phyloP scores from a whole-genome alignment of 805 yeast genomes.

The Myxozyma melibiosi region DNA sequence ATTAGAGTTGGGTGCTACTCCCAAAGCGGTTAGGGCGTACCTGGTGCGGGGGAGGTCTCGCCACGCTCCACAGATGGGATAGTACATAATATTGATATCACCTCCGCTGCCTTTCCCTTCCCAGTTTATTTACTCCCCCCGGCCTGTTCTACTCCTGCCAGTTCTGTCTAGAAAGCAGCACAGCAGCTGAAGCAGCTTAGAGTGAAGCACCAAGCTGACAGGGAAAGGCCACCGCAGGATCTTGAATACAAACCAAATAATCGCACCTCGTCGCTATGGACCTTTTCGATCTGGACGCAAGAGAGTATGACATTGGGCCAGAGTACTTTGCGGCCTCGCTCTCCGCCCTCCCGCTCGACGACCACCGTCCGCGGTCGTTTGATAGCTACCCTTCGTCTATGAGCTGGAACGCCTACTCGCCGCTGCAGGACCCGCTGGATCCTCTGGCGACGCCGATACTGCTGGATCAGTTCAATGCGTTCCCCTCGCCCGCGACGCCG shows the following conservation, averaged over 20 bases:
- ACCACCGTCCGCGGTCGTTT: slow-evolving; percentile 9
- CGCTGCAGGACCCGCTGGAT: background rate
- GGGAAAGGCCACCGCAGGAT: too few relatives aligned
- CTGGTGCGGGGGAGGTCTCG: slow-evolving; percentile 15
- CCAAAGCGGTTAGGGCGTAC: background rate
- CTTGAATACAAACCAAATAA: too few relatives aligned
- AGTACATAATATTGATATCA: background rate
- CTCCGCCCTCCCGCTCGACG: slow-evolving; percentile 9
- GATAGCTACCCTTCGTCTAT: background rate
- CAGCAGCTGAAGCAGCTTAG: background rate
- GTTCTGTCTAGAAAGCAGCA: background rate
- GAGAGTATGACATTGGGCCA: slow-evolving; percentile 7
- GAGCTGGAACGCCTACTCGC: background rate
- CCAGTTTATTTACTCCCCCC: background rate
- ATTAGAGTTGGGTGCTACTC: background rate
- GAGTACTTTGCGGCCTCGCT: slow-evolving; percentile 16
- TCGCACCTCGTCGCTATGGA: too few relatives aligned
- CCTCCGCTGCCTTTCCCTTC: slow-evolving; percentile 1
- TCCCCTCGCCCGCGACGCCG: slow-evolving; percentile 1
- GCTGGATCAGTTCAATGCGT: background rate
- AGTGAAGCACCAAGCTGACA: too few relatives aligned
- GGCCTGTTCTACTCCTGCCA: background rate
- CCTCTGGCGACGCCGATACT: background rate
- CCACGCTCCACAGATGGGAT: background rate
- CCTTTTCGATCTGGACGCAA: slow-evolving; percentile 8